These are phyloP conservation scores for Exobasidium cylindrosporum DNA, from an alignment of 1,284 basidiomycete genomes.

Conservation along the genomic window DNA sequence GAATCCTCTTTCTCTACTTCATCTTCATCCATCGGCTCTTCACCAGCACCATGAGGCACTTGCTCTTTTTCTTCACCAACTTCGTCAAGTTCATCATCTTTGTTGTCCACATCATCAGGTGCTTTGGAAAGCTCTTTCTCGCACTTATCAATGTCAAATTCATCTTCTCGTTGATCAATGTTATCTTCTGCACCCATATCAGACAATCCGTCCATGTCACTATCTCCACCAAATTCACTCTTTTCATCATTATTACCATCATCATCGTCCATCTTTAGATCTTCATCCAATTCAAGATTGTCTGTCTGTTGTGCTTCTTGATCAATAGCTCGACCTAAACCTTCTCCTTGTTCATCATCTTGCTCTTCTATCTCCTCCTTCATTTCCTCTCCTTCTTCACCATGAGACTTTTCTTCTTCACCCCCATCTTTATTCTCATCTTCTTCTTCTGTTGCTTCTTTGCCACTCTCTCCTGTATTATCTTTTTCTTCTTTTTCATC, in stretches of 20 bases:
- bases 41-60: constrained; percentile 25
- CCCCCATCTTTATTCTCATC: background rate
- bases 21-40: constrained; percentile 32
- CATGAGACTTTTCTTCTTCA: constrained; percentile 14
- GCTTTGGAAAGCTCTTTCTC: constrained; percentile 21
- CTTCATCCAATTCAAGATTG: constrained; percentile 50
- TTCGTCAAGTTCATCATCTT: constrained; percentile 49
- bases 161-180: constrained; percentile 75
- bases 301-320: constrained; percentile 51
- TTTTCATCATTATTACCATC: background rate
- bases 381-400: constrained; percentile 20
- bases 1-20: constrained; percentile 56
- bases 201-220: constrained; percentile 58
- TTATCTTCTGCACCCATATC: constrained; percentile 66
- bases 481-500: constrained; percentile 56
- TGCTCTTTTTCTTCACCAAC: constrained; percentile 34
- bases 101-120: no score
- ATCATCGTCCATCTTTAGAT: constrained; percentile 40
- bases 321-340: constrained; percentile 53
- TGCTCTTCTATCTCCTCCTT: constrained; percentile 38
- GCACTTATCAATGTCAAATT: constrained; percentile 59
- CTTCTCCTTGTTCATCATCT: constrained; percentile 54
- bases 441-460: constrained; percentile 18
- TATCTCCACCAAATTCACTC: constrained; percentile 17
- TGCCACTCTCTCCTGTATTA: constrained; percentile 16